A percentile compares a stretch with the other conserved stretches of the same genome.
These are phyloP conservation scores for Fonsecaea multimorphosa DNA, from an alignment of 2,329 filamentous ascomycete species.

Conservation along the genomic window DNA sequence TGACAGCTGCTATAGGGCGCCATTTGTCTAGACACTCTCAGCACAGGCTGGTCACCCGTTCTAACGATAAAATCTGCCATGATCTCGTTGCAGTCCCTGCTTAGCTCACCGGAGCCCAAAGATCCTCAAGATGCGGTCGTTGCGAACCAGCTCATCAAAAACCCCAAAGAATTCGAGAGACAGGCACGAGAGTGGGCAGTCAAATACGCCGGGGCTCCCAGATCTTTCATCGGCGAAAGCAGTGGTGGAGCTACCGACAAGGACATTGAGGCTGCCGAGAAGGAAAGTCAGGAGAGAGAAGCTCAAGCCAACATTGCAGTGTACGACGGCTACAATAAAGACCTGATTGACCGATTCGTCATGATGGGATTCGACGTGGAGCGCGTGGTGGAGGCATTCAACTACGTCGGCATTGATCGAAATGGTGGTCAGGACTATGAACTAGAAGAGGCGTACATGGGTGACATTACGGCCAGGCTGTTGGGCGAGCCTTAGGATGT, in stretches of 20 bases:
- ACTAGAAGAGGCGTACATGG: conserved; percentile 88
- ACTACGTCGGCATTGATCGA: conserved; percentile 78
- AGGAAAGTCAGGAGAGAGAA: conserved; percentile 50
- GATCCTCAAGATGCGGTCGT: conserved; percentile 98
- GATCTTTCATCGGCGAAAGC: conserved; percentile 59
- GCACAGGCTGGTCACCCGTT: conserved; percentile 90
- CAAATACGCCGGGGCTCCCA: conserved; percentile 77
- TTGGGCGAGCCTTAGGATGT: conserved; percentile 71
- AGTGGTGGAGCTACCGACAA: conserved; percentile 60
- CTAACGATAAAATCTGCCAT: conserved; percentile 95
- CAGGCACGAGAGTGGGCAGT: conserved; percentile 92
- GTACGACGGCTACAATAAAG: conserved; percentile 86
- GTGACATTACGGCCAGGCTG: conserved; percentile 83
- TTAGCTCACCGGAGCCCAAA: conserved; percentile 91
- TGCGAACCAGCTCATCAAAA: conserved; percentile 82
- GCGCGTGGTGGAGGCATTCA: conserved; percentile 82
- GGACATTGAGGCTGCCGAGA: conserved; percentile 62
- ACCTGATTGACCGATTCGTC: conserved; percentile 81
- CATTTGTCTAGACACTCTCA: conserved; percentile 93
- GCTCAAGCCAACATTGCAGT: conserved; percentile 62
- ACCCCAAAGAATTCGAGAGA: conserved; percentile 77
- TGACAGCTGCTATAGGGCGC: conserved; percentile 69
- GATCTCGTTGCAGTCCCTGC: conserved; percentile 88
- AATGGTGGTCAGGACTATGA: conserved; percentile 80
- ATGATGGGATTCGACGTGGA: conserved; percentile 91